These are phyloP conservation scores for Ceratobasidium sp. DNA, from an alignment of 1,284 basidiomycete genomes.

Conservation along the genomic window DNA sequence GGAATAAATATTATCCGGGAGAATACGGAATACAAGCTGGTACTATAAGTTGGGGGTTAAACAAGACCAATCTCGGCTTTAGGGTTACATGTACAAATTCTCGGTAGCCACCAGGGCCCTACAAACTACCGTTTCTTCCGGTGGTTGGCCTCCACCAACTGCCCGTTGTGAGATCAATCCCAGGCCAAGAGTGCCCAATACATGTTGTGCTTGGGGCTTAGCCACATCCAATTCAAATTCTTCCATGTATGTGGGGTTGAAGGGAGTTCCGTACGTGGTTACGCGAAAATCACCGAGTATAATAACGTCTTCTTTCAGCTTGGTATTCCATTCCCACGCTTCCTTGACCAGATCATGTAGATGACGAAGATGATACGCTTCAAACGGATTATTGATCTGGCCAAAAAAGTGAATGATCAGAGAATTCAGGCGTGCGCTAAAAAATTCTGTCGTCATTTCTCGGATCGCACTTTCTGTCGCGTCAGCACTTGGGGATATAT, in stretches of 20 bases:
- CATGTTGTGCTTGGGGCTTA: too few relatives aligned
- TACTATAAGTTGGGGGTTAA: too few relatives aligned
- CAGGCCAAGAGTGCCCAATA: constrained; percentile 21
- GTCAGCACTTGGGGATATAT: not conserved
- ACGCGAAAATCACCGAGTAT: constrained; percentile 8
- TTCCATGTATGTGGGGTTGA: constrained; percentile 10
- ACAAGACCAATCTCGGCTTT: too few relatives aligned
- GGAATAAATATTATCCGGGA: too few relatives aligned
- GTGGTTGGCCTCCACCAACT: constrained; percentile 9
- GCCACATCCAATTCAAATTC: constrained; percentile 16
- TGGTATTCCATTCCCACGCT: constrained; percentile 31
- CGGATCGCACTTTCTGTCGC: not conserved
- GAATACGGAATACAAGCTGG: too few relatives aligned
- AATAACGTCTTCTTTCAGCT: constrained; percentile 21
- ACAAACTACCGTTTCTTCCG: constrained; percentile 19
- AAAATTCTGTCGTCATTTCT: not conserved
- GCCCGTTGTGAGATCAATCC: constrained; percentile 24
- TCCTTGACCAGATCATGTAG: not conserved
- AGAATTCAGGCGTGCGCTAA: not conserved
- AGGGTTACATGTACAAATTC: not conserved
- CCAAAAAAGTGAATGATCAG: constrained; percentile 10
- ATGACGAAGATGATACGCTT: not conserved
- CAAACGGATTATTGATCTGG: not conserved
- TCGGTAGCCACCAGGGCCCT: not conserved
- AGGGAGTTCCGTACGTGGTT: not conserved